Evolutionary conservation across 2,329 filamentous ascomycete genomes (phyloP).

Genomic region (Colletotrichum endophyticum): DNA sequence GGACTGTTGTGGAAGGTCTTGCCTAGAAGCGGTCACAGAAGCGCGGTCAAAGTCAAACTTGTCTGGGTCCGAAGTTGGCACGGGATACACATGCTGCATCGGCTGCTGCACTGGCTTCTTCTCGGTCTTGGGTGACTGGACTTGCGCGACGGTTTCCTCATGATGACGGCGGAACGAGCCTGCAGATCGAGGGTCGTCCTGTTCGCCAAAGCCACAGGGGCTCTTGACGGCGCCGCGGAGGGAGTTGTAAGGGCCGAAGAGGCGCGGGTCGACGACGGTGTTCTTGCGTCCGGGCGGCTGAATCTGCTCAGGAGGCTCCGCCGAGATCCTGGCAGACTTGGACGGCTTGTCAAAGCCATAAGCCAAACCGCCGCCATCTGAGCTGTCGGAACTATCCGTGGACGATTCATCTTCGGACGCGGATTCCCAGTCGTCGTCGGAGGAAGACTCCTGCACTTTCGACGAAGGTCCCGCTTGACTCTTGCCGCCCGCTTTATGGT

Average conservation of each 20-base stretch:
- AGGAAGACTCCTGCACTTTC: conserved; percentile 38
- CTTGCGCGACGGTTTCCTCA: conserved; percentile 34
- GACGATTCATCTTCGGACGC: conserved; percentile 54
- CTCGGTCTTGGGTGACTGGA: conserved; percentile 37
- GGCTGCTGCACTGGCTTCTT: conserved; percentile 51
- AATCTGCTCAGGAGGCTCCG: conserved; percentile 18
- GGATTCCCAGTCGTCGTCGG: conserved; percentile 61
- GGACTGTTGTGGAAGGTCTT: conserved; percentile 42
- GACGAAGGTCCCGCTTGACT: conserved; percentile 45
- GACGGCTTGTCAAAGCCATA: conserved; percentile 42
- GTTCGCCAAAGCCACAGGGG: conserved; percentile 58
- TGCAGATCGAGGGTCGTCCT: conserved; percentile 28
- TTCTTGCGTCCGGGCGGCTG: conserved; percentile 25
- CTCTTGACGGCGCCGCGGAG: conserved; percentile 59
- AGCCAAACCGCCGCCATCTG: conserved; percentile 44
- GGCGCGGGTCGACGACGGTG: conserved; percentile 60
- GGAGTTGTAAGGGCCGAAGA: conserved; percentile 68
- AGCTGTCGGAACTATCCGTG: conserved; percentile 36
- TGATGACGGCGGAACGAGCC: conserved; percentile 39
- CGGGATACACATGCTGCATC: conserved; percentile 70
- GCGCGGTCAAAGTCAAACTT: conserved; percentile 63
- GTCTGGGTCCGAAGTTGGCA: conserved; percentile 69
- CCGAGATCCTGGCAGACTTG: conserved; percentile 17
- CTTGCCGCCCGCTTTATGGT: conserved; percentile 37
- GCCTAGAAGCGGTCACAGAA: conserved; percentile 49